Evolutionary conservation across 23 red algal genomes (phyloP), one percentile per base, ranked within the genome.

Genomic region (Gracilaria vermiculophylla): DNA sequence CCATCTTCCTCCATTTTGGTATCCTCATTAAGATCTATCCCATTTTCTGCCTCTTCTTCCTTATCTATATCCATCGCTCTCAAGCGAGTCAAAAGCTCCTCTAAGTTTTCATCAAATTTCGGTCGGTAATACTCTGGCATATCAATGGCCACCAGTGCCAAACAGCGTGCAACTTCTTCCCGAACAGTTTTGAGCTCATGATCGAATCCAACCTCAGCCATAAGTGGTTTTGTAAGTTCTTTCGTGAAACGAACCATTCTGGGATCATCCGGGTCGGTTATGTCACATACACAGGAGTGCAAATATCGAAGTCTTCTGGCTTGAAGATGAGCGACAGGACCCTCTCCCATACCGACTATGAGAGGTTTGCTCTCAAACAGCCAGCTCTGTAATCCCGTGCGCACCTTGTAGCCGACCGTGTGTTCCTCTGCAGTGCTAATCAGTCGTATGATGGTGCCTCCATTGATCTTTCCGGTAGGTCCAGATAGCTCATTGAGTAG

Each of bases 111-210:
- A 25, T 51, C 29, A 53, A 86, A 86, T 3, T 69, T 67, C 16
- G 39, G 25, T 55, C 36, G 35, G 31, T 45, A 37, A n/a, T 81
- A 35, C 16, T 72, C 27, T 5, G 82, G 58, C 20, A 60, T 55
- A 32, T 88, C 67, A 52, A 82, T 56, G 3, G 92, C 85, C 8
- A 88, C 19, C 16, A 95, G 39, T 16, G 53, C 40, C 39, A 95
- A 48, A 25, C 73, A 89, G 2, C 85, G 74, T 12, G 76, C 92
- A 28, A 95, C 73, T 78, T 95, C 92, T 67, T 95, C 92, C 11
- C 92, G 75, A 13, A 95, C 92, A 44, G 71, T 85, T 52, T 95
- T 95, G 14, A 95, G 58, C 34, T 81, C 74, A 75, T 95, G 92
- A 77, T 78, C 73, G 56, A 95, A 95, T 14, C 73, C 77, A 29